Evolutionary conservation across 78 protist species (phyloP).

Genomic region (Neovahlkampfia damariscottae): DNA sequence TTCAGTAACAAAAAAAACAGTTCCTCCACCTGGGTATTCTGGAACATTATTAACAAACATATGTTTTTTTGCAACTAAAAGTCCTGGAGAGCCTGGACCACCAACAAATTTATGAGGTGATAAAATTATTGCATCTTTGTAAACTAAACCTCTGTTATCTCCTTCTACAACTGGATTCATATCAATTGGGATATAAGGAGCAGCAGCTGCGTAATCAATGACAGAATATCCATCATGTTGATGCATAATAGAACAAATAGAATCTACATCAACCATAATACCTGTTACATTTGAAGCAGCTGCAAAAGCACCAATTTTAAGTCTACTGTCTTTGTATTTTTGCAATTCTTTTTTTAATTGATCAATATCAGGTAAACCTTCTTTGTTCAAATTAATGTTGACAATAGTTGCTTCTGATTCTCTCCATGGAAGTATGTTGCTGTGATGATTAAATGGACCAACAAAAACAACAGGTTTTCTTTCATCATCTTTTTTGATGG

Average conservation of each 20-base stretch:
- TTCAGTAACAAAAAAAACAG: conserved; percentile 55
- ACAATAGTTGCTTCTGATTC: conserved; percentile 41
- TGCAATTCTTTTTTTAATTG: conserved; percentile 21
- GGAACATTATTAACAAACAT: conserved; percentile 21
- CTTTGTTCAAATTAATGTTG: not conserved
- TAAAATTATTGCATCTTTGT: conserved; percentile 67
- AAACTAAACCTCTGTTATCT: not conserved
- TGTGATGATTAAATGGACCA: conserved; percentile 84
- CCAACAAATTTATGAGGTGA: conserved; percentile 84
- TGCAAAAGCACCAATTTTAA: conserved; percentile 58
- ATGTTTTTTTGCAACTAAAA: conserved; percentile 40
- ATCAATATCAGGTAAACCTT: conserved; percentile 25
- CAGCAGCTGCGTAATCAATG: conserved; percentile 82
- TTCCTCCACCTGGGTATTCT: conserved; percentile 70
- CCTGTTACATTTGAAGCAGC: conserved; percentile 86
- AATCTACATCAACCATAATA: conserved; percentile 34
- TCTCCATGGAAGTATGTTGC: conserved; percentile 84
- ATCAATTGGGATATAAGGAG: conserved; percentile 53
- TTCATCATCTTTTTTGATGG: not conserved
- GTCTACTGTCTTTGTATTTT: not conserved
- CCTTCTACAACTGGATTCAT: conserved; percentile 27
- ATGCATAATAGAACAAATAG: conserved; percentile 43
- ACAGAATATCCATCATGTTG: conserved; percentile 43
- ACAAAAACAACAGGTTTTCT: conserved; percentile 37
- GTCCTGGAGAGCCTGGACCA: conserved; percentile 75